Evolutionary conservation across 352 stramenopile species (phyloP).

Genomic region (Pythium monospermum): DNA sequence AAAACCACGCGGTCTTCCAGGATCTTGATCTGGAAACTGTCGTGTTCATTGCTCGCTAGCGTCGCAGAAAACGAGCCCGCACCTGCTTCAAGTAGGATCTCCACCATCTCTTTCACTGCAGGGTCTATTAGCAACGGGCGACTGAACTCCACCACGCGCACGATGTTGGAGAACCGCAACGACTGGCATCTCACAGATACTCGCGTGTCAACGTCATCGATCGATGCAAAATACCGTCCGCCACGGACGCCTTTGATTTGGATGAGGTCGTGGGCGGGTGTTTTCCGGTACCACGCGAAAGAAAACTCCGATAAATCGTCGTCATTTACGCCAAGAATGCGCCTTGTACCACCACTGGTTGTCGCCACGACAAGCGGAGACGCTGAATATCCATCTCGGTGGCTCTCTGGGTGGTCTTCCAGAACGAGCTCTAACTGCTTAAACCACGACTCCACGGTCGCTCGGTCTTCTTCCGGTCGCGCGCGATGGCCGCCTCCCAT

Average conservation of each 20-base stretch:
- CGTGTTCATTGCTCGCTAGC: constrained; percentile 66
- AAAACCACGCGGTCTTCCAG: constrained; percentile 38
- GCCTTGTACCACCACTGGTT: constrained; percentile 25
- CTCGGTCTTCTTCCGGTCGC: constrained; percentile 53
- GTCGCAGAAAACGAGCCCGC: constrained; percentile 74
- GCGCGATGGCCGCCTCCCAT: constrained; percentile 44
- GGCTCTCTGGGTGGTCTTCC: constrained; percentile 21
- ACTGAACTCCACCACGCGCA: constrained; percentile 49
- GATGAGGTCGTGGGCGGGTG: constrained; percentile 40
- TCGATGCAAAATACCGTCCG: constrained; percentile 61
- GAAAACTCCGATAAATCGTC: constrained; percentile 57
- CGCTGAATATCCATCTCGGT: constrained; percentile 23
- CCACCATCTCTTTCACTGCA: constrained; percentile 59
- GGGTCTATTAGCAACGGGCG: constrained; percentile 48
- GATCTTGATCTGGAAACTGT: constrained; percentile 84
- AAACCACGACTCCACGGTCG: constrained; percentile 56
- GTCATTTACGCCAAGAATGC: constrained; percentile 51
- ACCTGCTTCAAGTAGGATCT: constrained; percentile 64
- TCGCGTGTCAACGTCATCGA: constrained; percentile 58
- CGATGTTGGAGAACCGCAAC: constrained; percentile 53
- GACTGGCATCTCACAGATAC: constrained; percentile 62
- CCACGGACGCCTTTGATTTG: constrained; percentile 54
- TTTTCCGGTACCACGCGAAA: constrained; percentile 71
- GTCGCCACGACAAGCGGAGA: constrained; percentile 52
- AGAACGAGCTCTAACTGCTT: constrained; percentile 47